Evolutionary conservation across 2,329 filamentous ascomycete species (phyloP), one percentile per base, ranked within the genome.

Genomic region (Biscogniauxia mediterranea): DNA sequence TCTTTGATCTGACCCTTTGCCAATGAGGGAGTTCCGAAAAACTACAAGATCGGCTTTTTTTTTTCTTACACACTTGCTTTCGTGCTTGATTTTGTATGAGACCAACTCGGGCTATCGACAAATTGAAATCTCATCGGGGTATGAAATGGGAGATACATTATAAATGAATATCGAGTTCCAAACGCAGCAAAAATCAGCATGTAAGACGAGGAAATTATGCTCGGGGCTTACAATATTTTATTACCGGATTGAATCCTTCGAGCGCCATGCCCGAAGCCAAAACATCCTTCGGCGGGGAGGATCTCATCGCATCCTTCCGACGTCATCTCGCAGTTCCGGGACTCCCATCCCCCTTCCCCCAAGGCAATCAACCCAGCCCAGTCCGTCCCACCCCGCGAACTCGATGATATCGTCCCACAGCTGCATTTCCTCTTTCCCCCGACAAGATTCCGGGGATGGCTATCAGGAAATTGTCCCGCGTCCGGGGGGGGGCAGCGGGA

Each of bases 381-480:
- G 7, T 60, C 55, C 23, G 9, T 55, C 20, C 20, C 23, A 6
- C 19, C 17, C 25, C 51, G 58, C 17, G 55, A 26, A 26, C 55
- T 63, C 61, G 17, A 63, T 54, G 8, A 60, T 46, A 28, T 58
- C 58, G 32, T 58, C 28, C 32, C 52, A 63, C 13, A 60, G 23
- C 50, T 51, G 32, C 11, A 58, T 19, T 55, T 63, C 61, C 11
- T 63, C 61, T 15, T 15, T 57, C 55, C 15, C n/a, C 50, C 1
- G 54, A 50, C 1, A 60, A 21, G 2, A 42, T 25, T 52, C 5
- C n/a, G 28, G 55, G 52, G 2, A 21, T 17, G n/a, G 61, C 58
- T 13, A 54, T 15, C 7, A 63, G 19, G 32, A 63, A 53, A 38
- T 60, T 63, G 49, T 60, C 61, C 20, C 61, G 55, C 58, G 60